These are phyloP conservation scores for Pistacia vera DNA, from an alignment of 345 rosid species.

Conservation along the genomic window DNA sequence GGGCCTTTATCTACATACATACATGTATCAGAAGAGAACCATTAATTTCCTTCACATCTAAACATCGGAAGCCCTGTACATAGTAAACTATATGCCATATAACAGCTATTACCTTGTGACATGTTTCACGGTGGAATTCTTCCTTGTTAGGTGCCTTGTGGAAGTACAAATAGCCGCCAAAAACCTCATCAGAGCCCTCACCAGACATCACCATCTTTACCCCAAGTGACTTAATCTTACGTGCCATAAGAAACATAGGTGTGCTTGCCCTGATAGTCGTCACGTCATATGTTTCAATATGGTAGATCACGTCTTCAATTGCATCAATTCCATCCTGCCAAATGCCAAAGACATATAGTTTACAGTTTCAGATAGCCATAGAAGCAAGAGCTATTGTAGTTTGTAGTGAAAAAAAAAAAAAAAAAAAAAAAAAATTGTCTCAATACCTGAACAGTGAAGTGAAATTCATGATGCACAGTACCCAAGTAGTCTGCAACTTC, in stretches of 20 bases:
- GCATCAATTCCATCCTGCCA: constrained; percentile 90
- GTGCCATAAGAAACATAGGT: constrained; percentile 89
- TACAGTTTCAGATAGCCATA: background rate
- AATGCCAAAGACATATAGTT: constrained; percentile 1
- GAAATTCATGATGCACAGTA: constrained; percentile 90
- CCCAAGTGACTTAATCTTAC: constrained; percentile 92
- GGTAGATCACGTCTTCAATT: constrained; percentile 91
- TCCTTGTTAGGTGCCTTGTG: constrained; percentile 95
- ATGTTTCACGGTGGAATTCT: constrained; percentile 85
- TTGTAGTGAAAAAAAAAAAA: background rate
- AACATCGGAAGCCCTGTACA: background rate
- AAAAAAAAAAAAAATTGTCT: background rate
- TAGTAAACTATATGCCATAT: background rate
- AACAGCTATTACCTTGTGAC: constrained; percentile 63
- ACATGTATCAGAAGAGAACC: background rate
- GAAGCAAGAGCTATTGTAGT: background rate
- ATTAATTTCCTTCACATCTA: background rate
- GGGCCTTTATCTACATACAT: constrained; percentile 77
- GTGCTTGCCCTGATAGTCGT: constrained; percentile 90
- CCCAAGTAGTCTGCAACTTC: constrained; percentile 93
- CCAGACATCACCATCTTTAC: constrained; percentile 99
- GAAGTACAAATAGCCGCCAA: constrained; percentile 94
- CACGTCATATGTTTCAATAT: constrained; percentile 87
- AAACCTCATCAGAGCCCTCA: constrained; percentile 92
- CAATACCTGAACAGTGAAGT: constrained; percentile 80